These are phyloP conservation scores for Tetrahymena borealis DNA, from an alignment of 73 alveolate species.

Conservation along the genomic window DNA sequence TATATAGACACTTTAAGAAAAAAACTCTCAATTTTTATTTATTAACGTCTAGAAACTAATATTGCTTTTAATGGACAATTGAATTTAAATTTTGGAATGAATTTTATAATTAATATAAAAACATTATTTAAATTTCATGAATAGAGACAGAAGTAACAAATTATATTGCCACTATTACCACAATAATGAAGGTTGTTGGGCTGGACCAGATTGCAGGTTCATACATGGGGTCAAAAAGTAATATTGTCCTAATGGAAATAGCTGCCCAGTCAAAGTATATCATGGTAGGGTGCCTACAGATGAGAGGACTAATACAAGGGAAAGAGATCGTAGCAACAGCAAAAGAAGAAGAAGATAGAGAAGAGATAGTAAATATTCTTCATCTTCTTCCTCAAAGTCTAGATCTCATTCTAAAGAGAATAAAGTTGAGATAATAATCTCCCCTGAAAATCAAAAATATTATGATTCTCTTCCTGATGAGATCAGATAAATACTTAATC, in stretches of 20 bases:
- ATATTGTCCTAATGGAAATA: neutral
- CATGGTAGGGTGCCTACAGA: neutral
- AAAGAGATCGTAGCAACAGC: neutral
- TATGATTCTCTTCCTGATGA: neutral
- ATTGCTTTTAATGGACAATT: too few relatives aligned
- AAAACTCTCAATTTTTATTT: too few relatives aligned
- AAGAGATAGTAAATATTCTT: neutral
- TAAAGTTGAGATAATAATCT: neutral
- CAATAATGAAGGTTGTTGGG: neutral
- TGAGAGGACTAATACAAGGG: neutral
- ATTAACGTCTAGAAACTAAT: too few relatives aligned
- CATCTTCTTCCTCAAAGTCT: too few relatives aligned
- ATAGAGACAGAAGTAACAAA: neutral
- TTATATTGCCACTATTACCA: neutral
- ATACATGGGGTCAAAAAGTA: neutral
- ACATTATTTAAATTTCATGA: neutral
- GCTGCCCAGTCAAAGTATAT: neutral
- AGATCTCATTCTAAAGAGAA: neutral
- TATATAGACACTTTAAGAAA: too few relatives aligned
- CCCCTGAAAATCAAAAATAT: neutral
- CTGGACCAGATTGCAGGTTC: neutral
- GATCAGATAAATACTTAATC: neutral
- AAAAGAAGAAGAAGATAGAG: neutral
- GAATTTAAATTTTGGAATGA: neutral
- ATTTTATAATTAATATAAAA: too few relatives aligned